phyloP scores from a whole-genome alignment of 2,329 filamentous ascomycete species.

The Fusarium equiseti region DNA sequence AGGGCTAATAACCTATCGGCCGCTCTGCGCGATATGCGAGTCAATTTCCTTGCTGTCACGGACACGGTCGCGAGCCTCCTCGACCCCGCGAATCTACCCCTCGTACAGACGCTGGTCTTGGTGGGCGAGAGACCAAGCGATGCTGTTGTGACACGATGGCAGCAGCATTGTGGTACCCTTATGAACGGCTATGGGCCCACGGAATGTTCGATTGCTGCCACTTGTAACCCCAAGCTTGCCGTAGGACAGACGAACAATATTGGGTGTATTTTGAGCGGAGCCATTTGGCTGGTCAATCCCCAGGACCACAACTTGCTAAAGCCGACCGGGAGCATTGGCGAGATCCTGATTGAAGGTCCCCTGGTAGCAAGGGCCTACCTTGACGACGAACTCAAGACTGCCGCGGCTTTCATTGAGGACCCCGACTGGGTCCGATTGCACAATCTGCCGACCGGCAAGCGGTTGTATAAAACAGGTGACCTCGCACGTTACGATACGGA shows the following conservation, averaged over 20 bases:
- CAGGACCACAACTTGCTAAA: constrained; percentile 8
- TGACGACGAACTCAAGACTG: constrained; percentile 4
- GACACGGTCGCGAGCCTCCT: constrained; percentile 8
- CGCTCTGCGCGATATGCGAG: constrained; percentile 9
- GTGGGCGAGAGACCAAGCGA: constrained; percentile 13
- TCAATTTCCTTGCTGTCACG: constrained; percentile 12
- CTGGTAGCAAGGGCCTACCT: constrained; percentile 4
- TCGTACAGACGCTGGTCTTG: constrained; percentile 9
- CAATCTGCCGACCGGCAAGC: constrained; percentile 5
- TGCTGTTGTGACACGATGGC: constrained; percentile 7
- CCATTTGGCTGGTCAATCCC: constrained; percentile 6
- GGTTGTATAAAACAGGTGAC: constrained; percentile 10
- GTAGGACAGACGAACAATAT: constrained; percentile 11
- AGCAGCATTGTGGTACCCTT: constrained; percentile 2
- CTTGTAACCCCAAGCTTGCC: constrained; percentile 8
- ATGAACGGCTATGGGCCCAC: constrained; percentile 14
- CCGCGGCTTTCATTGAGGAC: constrained; percentile 7
- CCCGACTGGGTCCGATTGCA: constrained; percentile 6
- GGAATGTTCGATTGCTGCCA: constrained; percentile 9
- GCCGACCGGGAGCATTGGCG: constrained; percentile 5
- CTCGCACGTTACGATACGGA: constrained; percentile 6
- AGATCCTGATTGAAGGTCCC: constrained; percentile 8
- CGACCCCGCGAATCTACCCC: constrained; percentile 5
- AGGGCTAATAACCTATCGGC: constrained; percentile 1
- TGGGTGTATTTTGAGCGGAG: constrained; percentile 8